Base-by-base conservation (phyloP, 257 asterid species). In the Solanum medicagineum region DNA sequence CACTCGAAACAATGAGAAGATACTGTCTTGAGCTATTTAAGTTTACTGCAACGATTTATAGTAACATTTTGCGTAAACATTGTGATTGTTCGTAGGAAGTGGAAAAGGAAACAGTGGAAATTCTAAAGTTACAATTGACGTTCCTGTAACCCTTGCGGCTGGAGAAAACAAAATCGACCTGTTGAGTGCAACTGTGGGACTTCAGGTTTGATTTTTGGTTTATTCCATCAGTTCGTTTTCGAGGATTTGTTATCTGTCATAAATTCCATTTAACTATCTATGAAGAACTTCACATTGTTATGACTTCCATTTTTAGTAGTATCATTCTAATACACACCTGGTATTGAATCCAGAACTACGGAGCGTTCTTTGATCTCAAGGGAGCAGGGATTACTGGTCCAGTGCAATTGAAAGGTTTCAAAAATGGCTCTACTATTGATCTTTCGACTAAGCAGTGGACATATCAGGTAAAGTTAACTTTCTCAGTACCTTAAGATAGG, bases 381-480 rank as follows among this genome's bases (percentile, higher is more conserved):
- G 96, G 97, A 36, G 95, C 97, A 40, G 97, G 98, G 60, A 80
- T 94, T 57, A 93, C 94, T 1, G 94, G 98, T 80, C 98, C 96
- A 10, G 98, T 95, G 85, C 89, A 87, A 85, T 70, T 94, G 84
- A 92, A 90, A 86, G 91, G 87, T 65, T 87, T 79, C 42, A 87
- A 83, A 56, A 93, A 86, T 81, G 93, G 94, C 85, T 87, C 94
- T 81, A 86, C 66, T 9, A 65, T 88, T 87, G 97, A 94, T 89
- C 90, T 94, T 65, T 92, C 98, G 17, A 87, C 92, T 0, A 86
- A 88, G 71, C 84, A 63, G 82, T 93, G 97, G 98, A 92, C 94
- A 81, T 94, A 93, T 89, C 97, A 94, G 97, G 98, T 94, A 68
- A 77, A 36, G 73, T 60, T 60, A 3, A 26, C 17, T 32, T 56